Evolutionary conservation across 257 asterid species (phyloP), one percentile per base, ranked within the genome.

Genomic region (Rhazya stricta): DNA sequence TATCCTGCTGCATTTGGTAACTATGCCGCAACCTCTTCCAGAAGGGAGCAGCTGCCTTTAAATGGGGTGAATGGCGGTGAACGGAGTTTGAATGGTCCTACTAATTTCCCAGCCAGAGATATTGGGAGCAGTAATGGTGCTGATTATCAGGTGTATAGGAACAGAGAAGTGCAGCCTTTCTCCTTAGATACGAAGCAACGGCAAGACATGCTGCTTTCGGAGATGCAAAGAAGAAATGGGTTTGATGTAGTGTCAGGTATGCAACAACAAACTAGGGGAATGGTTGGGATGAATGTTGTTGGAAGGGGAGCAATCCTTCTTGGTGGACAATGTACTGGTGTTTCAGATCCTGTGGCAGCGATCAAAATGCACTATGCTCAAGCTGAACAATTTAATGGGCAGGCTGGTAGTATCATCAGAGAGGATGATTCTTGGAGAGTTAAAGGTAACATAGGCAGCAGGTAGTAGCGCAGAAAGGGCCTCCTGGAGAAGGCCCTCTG

Each of bases 311-410:
- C 88, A 56, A 76, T 85, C 41, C 74, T 87, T 46, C 86, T 84
- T 10, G 97, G 88, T 32, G 89, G 96, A 39, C 96, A 85, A 84
- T 86, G 92, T 72, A 73, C 86, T 15, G 85, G 89, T 25, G 85
- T 90, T 73, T 87, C 99, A 5, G 97, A 94, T 79, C 97, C 99
- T 0, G 96, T 89, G 32, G 86, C 97, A 25, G 97, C 96, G 77
- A 86, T 92, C 30, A 86, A 84, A 79, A 81, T 89, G 97, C 97
- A 92, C 73, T 91, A 85, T 81, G 89, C 94, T 0, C 89, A 89
- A 68, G 80, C 86, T 1, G 93, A 91, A 36, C 91, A 86, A 72
- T 76, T 83, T 29, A 82, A 78, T 27, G 81, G 86, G 82, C 87
- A 82, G 79, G 43, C 82, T 23, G 86, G 86, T 5, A 81, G 77